These are phyloP conservation scores for Lagenaria siceraria DNA, from an alignment of 306 rosid species.

Conservation along the genomic window DNA sequence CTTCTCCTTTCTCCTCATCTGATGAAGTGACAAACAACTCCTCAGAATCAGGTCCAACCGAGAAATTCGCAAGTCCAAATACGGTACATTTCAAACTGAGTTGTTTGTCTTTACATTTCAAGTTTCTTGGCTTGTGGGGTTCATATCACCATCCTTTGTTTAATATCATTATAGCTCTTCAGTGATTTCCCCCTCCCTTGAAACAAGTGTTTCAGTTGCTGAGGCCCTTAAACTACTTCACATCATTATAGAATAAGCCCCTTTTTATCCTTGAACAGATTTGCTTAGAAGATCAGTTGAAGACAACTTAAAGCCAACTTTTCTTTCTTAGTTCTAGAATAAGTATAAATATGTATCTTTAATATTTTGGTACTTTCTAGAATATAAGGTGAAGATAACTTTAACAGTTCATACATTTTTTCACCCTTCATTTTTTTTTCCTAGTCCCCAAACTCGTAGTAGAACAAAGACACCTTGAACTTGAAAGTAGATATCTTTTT, in stretches of 20 bases:
- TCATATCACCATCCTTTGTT: not conserved
- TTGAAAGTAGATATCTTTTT: not conserved
- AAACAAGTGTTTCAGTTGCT: not conserved
- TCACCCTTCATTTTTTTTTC: not conserved
- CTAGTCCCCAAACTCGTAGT: not conserved
- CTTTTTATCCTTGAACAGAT: not conserved
- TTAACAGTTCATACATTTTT: not conserved
- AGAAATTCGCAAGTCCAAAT: constrained; percentile 37
- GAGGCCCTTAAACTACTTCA: not conserved
- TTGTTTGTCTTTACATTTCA: not conserved
- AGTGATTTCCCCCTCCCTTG: not conserved
- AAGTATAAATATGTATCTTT: not conserved
- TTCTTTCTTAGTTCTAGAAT: not conserved
- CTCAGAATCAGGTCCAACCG: constrained; percentile 23
- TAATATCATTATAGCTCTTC: not conserved
- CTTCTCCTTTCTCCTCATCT: constrained; percentile 42
- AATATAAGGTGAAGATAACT: not conserved
- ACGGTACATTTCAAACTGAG: constrained; percentile 30
- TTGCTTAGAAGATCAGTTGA: not conserved
- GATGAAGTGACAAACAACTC: constrained; percentile 26
- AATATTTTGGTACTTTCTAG: not conserved
- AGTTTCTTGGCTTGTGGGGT: not conserved
- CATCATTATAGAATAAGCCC: not conserved
- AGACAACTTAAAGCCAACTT: not conserved
- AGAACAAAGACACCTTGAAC: not conserved